Conservation (phyloP, 2,329 filamentous ascomycete species). For the Colletotrichum magnum region DNA sequence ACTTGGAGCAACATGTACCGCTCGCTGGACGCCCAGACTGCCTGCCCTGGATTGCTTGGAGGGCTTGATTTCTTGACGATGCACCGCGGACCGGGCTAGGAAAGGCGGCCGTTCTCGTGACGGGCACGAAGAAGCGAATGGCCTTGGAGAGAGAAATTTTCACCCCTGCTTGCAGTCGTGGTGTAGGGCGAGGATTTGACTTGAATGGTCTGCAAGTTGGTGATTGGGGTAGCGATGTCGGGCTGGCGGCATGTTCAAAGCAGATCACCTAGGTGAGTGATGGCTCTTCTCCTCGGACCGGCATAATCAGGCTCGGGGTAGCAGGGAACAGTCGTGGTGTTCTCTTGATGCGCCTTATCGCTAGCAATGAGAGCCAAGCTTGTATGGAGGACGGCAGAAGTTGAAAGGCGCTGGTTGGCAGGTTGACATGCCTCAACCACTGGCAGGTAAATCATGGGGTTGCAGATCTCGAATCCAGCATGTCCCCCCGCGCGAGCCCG, state of each 20-base stretch:
- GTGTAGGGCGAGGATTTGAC: slow-evolving; percentile 19
- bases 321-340: background rate
- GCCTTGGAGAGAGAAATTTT: background rate
- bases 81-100: slow-evolving; percentile 3
- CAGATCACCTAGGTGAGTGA: slow-evolving; percentile 6
- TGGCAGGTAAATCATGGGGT: slow-evolving; percentile 28
- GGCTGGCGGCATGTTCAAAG: slow-evolving; percentile 3
- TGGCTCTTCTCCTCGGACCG: slow-evolving; percentile 9
- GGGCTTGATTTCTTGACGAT: slow-evolving; percentile 7
- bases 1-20: slow-evolving; percentile 25
- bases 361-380: background rate
- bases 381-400: background rate
- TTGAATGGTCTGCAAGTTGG: slow-evolving; percentile 14
- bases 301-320: background rate
- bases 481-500: slow-evolving; percentile 35
- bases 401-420: background rate
- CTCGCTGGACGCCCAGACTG: slow-evolving; percentile 5
- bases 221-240: slow-evolving; percentile 15
- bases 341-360: slow-evolving; percentile 6
- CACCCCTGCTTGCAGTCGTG: slow-evolving; percentile 17
- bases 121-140: slow-evolving; percentile 27
- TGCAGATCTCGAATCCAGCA: slow-evolving; percentile 24
- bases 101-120: slow-evolving; percentile 29
- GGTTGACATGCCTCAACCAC: background rate
- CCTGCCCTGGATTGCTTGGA: slow-evolving; percentile 7